These are phyloP conservation scores for Hirschioporus abietinus DNA, from an alignment of 768 basidiomycete species.

Conservation along the genomic window DNA sequence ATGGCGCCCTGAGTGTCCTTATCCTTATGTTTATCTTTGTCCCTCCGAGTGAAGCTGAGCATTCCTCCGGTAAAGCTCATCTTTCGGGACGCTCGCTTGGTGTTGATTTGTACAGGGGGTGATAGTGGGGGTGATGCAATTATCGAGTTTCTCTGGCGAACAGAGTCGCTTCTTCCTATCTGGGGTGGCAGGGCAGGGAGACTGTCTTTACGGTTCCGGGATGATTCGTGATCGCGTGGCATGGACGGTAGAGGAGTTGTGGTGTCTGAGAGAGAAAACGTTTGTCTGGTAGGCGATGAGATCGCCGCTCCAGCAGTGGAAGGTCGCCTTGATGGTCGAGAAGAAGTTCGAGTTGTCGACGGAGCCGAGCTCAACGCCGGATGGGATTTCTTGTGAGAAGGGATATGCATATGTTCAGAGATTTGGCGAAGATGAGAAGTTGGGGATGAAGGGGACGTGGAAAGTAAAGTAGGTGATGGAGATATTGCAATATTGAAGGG, in stretches of 20 bases:
- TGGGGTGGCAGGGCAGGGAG: neutral
- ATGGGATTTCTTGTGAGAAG: neutral
- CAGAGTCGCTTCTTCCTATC: neutral
- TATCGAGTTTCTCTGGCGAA: neutral
- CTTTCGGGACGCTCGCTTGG: constrained; percentile 51
- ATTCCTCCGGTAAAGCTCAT: constrained; percentile 62
- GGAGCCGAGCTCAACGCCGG: neutral
- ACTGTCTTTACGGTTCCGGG: neutral
- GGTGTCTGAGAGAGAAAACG: constrained; percentile 11
- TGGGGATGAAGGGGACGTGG: neutral
- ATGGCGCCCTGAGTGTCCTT: neutral
- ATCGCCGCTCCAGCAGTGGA: constrained; percentile 33
- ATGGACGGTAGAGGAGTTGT: constrained; percentile 20
- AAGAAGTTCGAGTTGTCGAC: neutral
- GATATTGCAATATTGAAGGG: neutral
- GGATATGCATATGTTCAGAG: neutral
- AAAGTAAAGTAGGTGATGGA: neutral
- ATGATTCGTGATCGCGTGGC: constrained; percentile 12
- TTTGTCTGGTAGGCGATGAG: constrained; percentile 3
- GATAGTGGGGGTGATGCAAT: constrained; percentile 2
- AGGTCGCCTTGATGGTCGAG: constrained; percentile 22
- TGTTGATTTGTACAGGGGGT: constrained; percentile 5
- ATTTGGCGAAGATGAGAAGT: neutral
- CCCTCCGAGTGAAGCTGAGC: constrained; percentile 47
- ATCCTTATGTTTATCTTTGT: constrained; percentile 29